Percentiles rank a stretch among this genome's conserved stretches.
Evolutionary conservation across 179 eudicot genomes (phyloP).

Genomic region (Amaranthus tricolor): DNA sequence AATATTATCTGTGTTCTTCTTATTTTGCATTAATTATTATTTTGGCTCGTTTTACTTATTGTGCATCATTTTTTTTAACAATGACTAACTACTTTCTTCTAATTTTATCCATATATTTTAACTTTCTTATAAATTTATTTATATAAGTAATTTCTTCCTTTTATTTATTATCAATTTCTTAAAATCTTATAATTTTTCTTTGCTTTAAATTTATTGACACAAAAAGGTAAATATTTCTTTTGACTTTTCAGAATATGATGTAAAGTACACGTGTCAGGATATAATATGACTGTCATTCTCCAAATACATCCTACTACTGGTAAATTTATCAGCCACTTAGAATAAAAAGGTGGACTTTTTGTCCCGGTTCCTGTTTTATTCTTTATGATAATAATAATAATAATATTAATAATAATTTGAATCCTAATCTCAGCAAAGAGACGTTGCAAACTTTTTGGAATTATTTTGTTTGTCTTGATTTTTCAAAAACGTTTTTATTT

Average conservation of each 20-base stretch:
- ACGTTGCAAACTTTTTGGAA: slow-evolving; percentile 59
- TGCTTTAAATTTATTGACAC: slow-evolving; percentile 5
- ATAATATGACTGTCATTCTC: slow-evolving; percentile 9
- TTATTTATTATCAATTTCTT: too few species aligned
- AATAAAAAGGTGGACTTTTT: slow-evolving; percentile 24
- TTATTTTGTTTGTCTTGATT: slow-evolving; percentile 21
- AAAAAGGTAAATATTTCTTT: too few species aligned
- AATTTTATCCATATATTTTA: too few species aligned
- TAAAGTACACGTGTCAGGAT: slow-evolving; percentile 9
- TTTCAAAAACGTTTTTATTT: slow-evolving; percentile 12
- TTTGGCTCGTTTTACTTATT: too few species aligned
- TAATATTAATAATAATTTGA: slow-evolving; percentile 45
- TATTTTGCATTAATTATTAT: too few species aligned
- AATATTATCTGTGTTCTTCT: not conserved
- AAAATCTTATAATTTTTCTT: not conserved
- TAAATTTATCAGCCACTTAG: slow-evolving; percentile 15
- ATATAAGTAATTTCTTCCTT: too few species aligned
- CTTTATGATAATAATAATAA: slow-evolving; percentile 35
- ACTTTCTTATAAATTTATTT: too few species aligned
- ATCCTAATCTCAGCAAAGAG: slow-evolving; percentile 57
- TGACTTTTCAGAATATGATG: slow-evolving; percentile 10
- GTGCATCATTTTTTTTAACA: too few species aligned
- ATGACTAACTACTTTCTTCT: too few species aligned
- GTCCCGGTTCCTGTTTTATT: not conserved
- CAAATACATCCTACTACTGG: not conserved